Evolutionary conservation across 345 rosid genomes (phyloP).

Genomic region (Aquilaria malaccensis): DNA sequence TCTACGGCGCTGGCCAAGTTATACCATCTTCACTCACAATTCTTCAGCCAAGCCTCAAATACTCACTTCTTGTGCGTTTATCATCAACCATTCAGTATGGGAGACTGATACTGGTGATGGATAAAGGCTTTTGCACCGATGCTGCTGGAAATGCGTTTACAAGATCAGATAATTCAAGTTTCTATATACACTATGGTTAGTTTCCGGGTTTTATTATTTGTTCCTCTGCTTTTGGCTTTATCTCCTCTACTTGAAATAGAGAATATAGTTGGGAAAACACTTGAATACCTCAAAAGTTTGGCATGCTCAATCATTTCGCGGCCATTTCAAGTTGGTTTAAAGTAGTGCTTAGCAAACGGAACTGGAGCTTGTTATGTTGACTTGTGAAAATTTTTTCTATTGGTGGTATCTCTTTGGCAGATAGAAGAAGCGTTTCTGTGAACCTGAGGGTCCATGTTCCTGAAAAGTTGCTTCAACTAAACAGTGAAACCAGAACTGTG

Average conservation of each 20-base stretch:
- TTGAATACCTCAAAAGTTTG: too few species aligned
- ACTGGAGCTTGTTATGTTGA: not conserved
- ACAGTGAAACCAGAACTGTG: slow-evolving; percentile 54
- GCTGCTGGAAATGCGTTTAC: slow-evolving; percentile 64
- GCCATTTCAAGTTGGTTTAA: too few species aligned
- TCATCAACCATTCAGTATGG: slow-evolving; percentile 49
- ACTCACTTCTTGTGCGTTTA: slow-evolving; percentile 62
- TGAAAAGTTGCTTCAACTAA: slow-evolving; percentile 61
- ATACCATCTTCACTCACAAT: slow-evolving; percentile 62
- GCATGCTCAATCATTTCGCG: too few species aligned
- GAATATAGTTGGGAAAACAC: too few species aligned
- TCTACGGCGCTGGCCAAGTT: slow-evolving; percentile 84
- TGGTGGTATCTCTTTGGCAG: slow-evolving; percentile 31
- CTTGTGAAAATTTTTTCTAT: not conserved
- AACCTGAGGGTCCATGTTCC: slow-evolving; percentile 61
- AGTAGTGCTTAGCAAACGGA: too few species aligned
- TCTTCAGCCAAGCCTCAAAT: slow-evolving; percentile 49
- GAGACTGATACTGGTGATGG: slow-evolving; percentile 64
- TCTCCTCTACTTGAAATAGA: too few species aligned
- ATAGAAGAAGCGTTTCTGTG: slow-evolving; percentile 64
- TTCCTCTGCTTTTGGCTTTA: too few species aligned
- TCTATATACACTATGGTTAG: slow-evolving; percentile 72
- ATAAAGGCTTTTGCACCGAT: slow-evolving; percentile 64
- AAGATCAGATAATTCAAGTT: slow-evolving; percentile 61
- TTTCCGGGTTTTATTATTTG: slow-evolving; percentile 1